These are phyloP conservation scores for Cytospora piceae DNA, from an alignment of 2,329 filamentous ascomycete genomes.

Conservation along the genomic window DNA sequence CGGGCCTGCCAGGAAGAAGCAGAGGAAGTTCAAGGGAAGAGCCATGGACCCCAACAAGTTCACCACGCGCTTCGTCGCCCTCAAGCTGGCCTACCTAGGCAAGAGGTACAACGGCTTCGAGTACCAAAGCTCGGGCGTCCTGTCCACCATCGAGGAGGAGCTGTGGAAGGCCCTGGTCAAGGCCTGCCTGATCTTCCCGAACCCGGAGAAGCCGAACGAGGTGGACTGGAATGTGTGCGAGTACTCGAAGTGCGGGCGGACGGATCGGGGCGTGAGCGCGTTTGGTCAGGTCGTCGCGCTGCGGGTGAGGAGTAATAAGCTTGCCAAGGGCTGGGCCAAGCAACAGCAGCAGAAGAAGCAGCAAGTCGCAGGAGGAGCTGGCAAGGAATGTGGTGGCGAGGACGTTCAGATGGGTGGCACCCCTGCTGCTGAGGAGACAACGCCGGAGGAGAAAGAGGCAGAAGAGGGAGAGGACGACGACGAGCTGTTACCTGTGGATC, in stretches of 20 bases:
- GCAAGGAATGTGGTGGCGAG: conserved; percentile 3
- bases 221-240: conserved; percentile 84
- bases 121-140: conserved; percentile 71
- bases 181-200: conserved; percentile 70
- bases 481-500: conserved; percentile 67
- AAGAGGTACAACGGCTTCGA: conserved; percentile 93
- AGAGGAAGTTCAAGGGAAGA: conserved; percentile 51
- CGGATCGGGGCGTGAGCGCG: conserved; percentile 90
- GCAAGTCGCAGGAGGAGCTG: conserved; percentile 29
- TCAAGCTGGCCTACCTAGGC: conserved; percentile 94
- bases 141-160: conserved; percentile 89
- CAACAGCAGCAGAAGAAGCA: conserved; percentile 28
- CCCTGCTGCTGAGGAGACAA: conserved; percentile 7
- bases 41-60: conserved; percentile 81
- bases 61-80: conserved; percentile 79
- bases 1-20: conserved; percentile 23
- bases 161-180: conserved; percentile 89
- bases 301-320: conserved; percentile 77
- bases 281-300: conserved; percentile 95
- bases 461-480: conserved; percentile 41
- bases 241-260: conserved; percentile 94
- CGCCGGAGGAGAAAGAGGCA: conserved; percentile 29
- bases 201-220: conserved; percentile 63
- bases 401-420: conserved; percentile 23
- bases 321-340: conserved; percentile 47